Percentiles rank a stretch among this genome's conserved stretches.
These are phyloP conservation scores for Phyllostachys edulis DNA, from an alignment of 176 grass and related monocot genomes.

Conservation along the genomic window DNA sequence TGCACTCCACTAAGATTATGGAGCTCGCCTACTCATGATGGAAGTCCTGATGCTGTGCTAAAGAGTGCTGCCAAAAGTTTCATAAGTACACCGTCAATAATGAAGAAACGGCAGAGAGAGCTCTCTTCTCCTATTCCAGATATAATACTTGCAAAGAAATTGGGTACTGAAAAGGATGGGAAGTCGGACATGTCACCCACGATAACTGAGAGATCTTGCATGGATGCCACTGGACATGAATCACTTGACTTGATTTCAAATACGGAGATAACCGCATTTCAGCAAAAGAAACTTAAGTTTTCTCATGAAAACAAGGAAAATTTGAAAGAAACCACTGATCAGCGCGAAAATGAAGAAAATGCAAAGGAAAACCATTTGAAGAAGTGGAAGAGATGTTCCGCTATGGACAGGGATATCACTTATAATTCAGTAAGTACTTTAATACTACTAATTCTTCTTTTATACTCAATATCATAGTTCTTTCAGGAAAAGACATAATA, in stretches of 20 bases:
- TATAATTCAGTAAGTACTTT: constrained; percentile 23
- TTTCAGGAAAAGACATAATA: not conserved
- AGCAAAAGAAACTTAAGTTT: constrained; percentile 29
- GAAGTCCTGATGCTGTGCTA: constrained; percentile 60
- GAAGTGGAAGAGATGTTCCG: constrained; percentile 22
- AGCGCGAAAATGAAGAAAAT: constrained; percentile 34
- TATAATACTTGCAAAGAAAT: constrained; percentile 44
- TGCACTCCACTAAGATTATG: constrained; percentile 61
- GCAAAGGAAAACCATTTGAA: constrained; percentile 16
- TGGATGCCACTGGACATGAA: constrained; percentile 22
- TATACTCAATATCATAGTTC: not conserved
- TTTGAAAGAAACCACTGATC: constrained; percentile 1
- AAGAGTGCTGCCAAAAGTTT: constrained; percentile 82
- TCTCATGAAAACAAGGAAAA: constrained; percentile 45
- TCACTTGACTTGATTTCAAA: constrained; percentile 29
- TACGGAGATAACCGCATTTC: not conserved
- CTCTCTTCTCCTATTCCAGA: constrained; percentile 55
- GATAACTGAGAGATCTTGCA: constrained; percentile 38
- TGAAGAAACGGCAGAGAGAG: constrained; percentile 75
- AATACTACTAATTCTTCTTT: not conserved
- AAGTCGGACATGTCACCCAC: constrained; percentile 12
- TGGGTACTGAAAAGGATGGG: constrained; percentile 29
- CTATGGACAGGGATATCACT: not conserved
- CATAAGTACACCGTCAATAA: constrained; percentile 62
- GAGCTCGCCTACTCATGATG: constrained; percentile 50